A percentile compares a stretch with the other conserved stretches of the same genome.
Conservation (phyloP, 805 yeast genomes). For the Nakazawaea sp. region DNA sequence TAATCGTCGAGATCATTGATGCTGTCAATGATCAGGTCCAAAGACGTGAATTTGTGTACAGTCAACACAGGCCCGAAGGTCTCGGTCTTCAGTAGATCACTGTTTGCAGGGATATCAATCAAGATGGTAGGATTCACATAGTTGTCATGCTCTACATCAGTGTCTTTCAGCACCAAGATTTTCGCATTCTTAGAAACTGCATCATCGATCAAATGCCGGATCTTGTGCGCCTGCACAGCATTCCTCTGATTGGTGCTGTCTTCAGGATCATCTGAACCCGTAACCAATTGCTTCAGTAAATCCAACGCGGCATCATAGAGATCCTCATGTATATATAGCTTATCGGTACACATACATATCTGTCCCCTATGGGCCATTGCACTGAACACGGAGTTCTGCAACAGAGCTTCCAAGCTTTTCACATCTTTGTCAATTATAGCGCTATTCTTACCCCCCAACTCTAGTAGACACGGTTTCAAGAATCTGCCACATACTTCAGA, state of each 20-base stretch:
- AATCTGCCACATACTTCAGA: conserved; percentile 29
- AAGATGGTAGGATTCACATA: conserved; percentile 25
- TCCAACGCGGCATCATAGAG: conserved; percentile 25
- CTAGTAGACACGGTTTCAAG: conserved; percentile 34
- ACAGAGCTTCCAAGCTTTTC: conserved; percentile 27
- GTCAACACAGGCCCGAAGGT: conserved; percentile 37
- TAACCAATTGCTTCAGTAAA: conserved; percentile 4
- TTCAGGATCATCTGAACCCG: conserved; percentile 15
- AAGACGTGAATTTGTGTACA: conserved; percentile 20
- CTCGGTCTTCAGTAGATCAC: conserved; percentile 26
- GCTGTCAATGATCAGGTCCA: conserved; percentile 15
- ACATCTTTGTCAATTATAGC: conserved; percentile 25
- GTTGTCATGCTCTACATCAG: conserved; percentile 4
- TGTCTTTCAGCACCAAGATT: conserved; percentile 18
- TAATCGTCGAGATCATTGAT: conserved; percentile 21
- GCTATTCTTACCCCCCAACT: conserved; percentile 39
- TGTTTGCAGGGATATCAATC: conserved; percentile 22
- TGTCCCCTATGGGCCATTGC: conserved; percentile 40
- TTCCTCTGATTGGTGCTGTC: conserved; percentile 25
- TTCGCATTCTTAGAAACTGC: conserved; percentile 32
- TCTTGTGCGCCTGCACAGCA: conserved; percentile 16
- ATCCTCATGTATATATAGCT: conserved; percentile 27
- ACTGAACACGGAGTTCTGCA: conserved; percentile 22
- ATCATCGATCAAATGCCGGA: conserved; percentile 24
- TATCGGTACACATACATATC: conserved; percentile 40